These are phyloP conservation scores for Capronia epimyces DNA, from an alignment of 2,329 filamentous ascomycete species.

Conservation along the genomic window DNA sequence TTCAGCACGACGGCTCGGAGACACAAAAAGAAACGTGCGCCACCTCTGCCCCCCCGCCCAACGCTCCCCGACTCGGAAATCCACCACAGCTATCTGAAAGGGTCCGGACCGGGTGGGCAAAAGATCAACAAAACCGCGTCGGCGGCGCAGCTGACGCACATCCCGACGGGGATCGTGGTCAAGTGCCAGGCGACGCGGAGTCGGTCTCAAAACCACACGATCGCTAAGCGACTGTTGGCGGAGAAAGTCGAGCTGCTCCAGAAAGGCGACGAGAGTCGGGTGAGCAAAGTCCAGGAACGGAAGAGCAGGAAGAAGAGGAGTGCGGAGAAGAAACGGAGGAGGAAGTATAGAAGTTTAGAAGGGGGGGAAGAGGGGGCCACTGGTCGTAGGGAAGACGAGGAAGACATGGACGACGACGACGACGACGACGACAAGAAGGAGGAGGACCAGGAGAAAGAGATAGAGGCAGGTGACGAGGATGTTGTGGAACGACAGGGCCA, in stretches of 20 bases:
- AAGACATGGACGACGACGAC: slow-evolving; percentile 8
- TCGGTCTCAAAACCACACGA: slow-evolving; percentile 77
- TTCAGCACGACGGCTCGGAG: too few relatives aligned
- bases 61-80: slow-evolving; percentile 72
- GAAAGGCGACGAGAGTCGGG: slow-evolving; percentile 69
- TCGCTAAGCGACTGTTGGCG: slow-evolving; percentile 71
- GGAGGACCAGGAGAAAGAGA: neutral
- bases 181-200: slow-evolving; percentile 92
- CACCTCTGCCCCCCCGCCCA: slow-evolving; percentile 56
- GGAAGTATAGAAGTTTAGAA: slow-evolving; percentile 41
- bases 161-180: slow-evolving; percentile 84
- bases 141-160: slow-evolving; percentile 85
- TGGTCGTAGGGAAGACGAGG: slow-evolving; percentile 16
- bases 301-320: slow-evolving; percentile 60
- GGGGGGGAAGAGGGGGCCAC: slow-evolving; percentile 27
- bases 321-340: slow-evolving; percentile 40
- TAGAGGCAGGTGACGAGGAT: neutral
- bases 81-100: slow-evolving; percentile 80
- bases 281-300: slow-evolving; percentile 71
- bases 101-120: slow-evolving; percentile 86
- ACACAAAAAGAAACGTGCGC: neutral
- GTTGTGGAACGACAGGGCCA: neutral
- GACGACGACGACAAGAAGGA: neutral
- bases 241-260: slow-evolving; percentile 68
- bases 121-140: slow-evolving; percentile 99